A percentile compares a stretch with the other conserved stretches of the same genome.
Conservation (phyloP, 306 rosid genomes). For the Alnus glutinosa region DNA sequence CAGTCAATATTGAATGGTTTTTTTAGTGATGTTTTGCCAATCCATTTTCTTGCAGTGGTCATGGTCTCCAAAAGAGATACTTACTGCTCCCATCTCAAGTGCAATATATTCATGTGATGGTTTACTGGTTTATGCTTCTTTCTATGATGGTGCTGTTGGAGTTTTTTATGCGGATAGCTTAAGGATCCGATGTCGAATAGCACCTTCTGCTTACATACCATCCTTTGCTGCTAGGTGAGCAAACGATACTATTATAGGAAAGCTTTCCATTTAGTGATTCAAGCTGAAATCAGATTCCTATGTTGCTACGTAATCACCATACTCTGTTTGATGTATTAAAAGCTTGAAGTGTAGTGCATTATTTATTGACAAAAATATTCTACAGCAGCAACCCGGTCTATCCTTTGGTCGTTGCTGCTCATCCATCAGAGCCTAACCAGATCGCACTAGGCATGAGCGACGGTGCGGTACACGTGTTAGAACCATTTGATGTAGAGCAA, state of each 20-base stretch:
- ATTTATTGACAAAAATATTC: slow-evolving; percentile 9
- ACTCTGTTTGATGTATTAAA: neutral
- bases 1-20: neutral
- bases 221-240: slow-evolving; percentile 40
- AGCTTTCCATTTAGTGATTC: neutral
- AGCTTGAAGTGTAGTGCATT: neutral
- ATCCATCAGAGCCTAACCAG: slow-evolving; percentile 48
- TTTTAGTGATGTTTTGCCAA: slow-evolving; percentile 7
- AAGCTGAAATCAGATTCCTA: neutral
- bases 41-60: slow-evolving; percentile 35
- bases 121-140: slow-evolving; percentile 33
- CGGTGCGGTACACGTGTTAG: slow-evolving; percentile 37
- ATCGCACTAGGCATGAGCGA: slow-evolving; percentile 46
- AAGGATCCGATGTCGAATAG: slow-evolving; percentile 43
- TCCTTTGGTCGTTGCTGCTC: slow-evolving; percentile 46
- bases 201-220: slow-evolving; percentile 43
- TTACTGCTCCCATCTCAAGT: slow-evolving; percentile 40
- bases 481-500: slow-evolving; percentile 35
- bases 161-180: slow-evolving; percentile 45
- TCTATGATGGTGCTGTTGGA: slow-evolving; percentile 44
- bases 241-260: neutral
- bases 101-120: slow-evolving; percentile 52
- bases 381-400: slow-evolving; percentile 28
- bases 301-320: neutral
- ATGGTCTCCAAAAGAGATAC: slow-evolving; percentile 44